These are phyloP conservation scores for Filobasidium uniguttulatum DNA, from an alignment of 1,284 basidiomycete species.

Conservation along the genomic window DNA sequence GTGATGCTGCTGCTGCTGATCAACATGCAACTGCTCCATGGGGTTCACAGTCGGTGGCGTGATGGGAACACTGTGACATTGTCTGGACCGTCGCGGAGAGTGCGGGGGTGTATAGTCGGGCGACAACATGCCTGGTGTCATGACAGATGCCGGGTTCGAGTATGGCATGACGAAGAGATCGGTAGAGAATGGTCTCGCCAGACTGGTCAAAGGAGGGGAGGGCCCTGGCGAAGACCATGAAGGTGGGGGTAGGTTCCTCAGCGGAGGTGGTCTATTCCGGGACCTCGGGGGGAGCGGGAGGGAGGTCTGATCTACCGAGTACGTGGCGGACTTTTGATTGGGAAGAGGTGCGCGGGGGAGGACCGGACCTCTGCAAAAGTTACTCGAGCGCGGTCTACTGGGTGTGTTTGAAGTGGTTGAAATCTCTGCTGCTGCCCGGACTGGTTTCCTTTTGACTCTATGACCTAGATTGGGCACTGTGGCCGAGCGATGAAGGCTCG, in stretches of 20 bases:
- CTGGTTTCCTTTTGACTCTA: too few relatives aligned
- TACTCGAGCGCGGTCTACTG: too few relatives aligned
- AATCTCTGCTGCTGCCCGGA: too few relatives aligned
- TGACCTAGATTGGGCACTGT: too few relatives aligned
- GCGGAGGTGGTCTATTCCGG: slow-evolving; percentile 11
- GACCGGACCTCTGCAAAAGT: too few relatives aligned
- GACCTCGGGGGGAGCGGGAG: neutral
- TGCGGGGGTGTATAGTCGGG: neutral
- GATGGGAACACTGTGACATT: neutral
- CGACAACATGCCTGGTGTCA: neutral
- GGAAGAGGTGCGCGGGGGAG: too few relatives aligned
- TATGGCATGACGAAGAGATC: slow-evolving; percentile 13
- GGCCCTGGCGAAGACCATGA: slow-evolving; percentile 16
- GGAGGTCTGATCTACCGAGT: too few relatives aligned
- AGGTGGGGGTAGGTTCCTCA: slow-evolving; percentile 13
- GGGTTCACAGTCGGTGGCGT: neutral
- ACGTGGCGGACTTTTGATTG: too few relatives aligned
- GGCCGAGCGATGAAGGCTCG: too few relatives aligned
- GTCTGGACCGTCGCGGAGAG: neutral
- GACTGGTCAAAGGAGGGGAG: slow-evolving; percentile 12
- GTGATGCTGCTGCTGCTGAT: too few relatives aligned
- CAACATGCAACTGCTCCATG: neutral
- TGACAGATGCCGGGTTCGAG: neutral
- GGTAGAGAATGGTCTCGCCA: slow-evolving; percentile 13
- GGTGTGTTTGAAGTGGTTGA: too few relatives aligned